phyloP scores from a whole-genome alignment of 805 yeast genomes.

The Groenewaldozyma salmanticensis region DNA sequence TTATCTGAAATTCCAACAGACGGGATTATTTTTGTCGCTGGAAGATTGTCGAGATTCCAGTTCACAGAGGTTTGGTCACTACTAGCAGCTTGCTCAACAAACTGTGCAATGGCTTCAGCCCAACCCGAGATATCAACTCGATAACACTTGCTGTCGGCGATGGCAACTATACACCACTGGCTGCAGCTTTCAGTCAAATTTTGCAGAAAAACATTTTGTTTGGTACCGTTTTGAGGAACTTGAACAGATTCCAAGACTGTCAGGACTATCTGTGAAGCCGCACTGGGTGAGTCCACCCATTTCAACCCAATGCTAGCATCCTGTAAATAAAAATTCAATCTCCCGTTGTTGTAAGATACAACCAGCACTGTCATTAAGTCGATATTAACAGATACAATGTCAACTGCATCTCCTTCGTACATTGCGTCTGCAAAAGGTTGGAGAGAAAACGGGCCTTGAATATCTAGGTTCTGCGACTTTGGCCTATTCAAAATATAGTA shows the following conservation, averaged over 20 bases:
- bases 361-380: constrained; percentile 15
- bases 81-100: neutral
- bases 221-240: neutral
- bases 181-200: neutral
- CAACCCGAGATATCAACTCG: constrained; percentile 9
- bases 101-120: neutral
- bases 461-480: constrained; percentile 1
- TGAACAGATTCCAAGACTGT: constrained; percentile 1
- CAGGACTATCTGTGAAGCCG: constrained; percentile 1
- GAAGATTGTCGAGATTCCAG: neutral
- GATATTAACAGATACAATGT: constrained; percentile 24
- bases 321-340: constrained; percentile 18
- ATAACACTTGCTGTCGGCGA: neutral
- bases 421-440: constrained; percentile 46
- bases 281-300: neutral
- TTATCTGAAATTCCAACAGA: constrained; percentile 6
- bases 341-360: constrained; percentile 15
- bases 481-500: constrained; percentile 19
- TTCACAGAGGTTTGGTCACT: neutral
- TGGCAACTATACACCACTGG: constrained; percentile 4
- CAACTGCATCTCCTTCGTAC: constrained; percentile 37
- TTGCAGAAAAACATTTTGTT: neutral
- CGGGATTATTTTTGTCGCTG: neutral
- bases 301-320: constrained; percentile 7
- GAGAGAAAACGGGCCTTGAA: constrained; percentile 47